Evolutionary conservation across 1,139 yeast species (phyloP), one percentile per base, ranked within the genome.

Genomic region (Magnusiomyces ingens): DNA sequence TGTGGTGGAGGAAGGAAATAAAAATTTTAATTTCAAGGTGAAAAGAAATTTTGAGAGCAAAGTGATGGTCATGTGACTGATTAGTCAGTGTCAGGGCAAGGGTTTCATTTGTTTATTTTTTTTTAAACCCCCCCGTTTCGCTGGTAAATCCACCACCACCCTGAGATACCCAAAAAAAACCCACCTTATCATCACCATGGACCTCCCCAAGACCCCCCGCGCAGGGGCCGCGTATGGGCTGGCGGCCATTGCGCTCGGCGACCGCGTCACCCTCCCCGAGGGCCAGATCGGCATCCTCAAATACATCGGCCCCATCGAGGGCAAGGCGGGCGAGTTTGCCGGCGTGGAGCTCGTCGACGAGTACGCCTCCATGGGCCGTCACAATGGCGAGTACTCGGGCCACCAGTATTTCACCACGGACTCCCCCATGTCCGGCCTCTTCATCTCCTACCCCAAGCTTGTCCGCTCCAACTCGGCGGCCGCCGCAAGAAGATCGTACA

Each of bases 271-370:
- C n/a, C 64, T 72, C 13, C 75, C 76, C 0, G 72, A 70, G 22
- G 75, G 75, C 47, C 67, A 67, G 55, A 60, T 59, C 11, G 97
- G 94, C 1, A 74, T 82, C 15, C 73, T 93, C 51, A 75, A 82
- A 59, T 93, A 80, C 67, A 74, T 82, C 26, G 98, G 98, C 0
- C 72, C 79, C 1, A 88, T 93, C 21, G 78, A 81, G 36, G 85
- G 85, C 32, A 89, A 87, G 63, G 69, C 71, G 4, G 96, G 96
- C 0, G 72, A 75, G n/a, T 93, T 84, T 71, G 96, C 91, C 3
- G 99, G 99, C 0, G 77, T 93, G 3, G 97, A 93, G 66, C 72
- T 93, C 48, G 64, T 78, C 11, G 91, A 88, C 2, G 80, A 85
- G 3, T 83, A 84, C 19, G 72, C 76, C 1, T 64, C 63, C 3